Conservation (phyloP, 83 land plant genomes). For the Larix sibirica region DNA sequence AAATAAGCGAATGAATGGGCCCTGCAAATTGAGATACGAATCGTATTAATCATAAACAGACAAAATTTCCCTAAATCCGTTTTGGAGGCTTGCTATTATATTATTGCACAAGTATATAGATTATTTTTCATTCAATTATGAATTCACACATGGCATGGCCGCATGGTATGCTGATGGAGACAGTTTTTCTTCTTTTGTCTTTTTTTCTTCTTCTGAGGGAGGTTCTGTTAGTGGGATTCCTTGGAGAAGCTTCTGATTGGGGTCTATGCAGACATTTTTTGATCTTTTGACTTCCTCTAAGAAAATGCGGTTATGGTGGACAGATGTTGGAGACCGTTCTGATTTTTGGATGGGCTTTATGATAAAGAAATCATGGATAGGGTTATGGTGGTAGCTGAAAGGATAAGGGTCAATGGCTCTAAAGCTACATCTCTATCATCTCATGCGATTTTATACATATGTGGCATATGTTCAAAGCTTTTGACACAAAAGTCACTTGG, state of each 20-base stretch:
- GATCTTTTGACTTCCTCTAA: slow-evolving; percentile 72
- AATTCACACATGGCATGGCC: too few relatives aligned
- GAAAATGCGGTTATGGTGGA: slow-evolving; percentile 51
- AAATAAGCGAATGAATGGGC: too few relatives aligned
- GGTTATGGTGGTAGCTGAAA: slow-evolving; percentile 33
- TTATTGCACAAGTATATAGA: too few relatives aligned
- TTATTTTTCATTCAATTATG: too few relatives aligned
- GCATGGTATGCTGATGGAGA: too few relatives aligned
- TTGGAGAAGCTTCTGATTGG: slow-evolving; percentile 67
- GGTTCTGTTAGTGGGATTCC: slow-evolving; percentile 25
- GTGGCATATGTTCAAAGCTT: slow-evolving; percentile 73
- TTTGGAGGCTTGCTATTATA: too few relatives aligned
- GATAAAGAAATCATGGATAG: slow-evolving; percentile 47
- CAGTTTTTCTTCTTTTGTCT: too few relatives aligned
- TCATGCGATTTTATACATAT: slow-evolving; percentile 40
- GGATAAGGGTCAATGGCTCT: slow-evolving; percentile 37
- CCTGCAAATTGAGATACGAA: too few relatives aligned
- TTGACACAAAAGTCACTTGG: slow-evolving; percentile 60
- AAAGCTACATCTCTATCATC: slow-evolving; percentile 36
- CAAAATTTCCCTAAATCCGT: too few relatives aligned
- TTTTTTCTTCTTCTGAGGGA: too few relatives aligned
- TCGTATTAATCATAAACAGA: too few relatives aligned
- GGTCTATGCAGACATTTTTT: slow-evolving; percentile 76
- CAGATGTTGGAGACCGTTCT: slow-evolving; percentile 33
- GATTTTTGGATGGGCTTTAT: slow-evolving; percentile 52